Evolutionary conservation across 2,329 filamentous ascomycete species (phyloP).

Genomic region (Chrysosporium queenslandicum): DNA sequence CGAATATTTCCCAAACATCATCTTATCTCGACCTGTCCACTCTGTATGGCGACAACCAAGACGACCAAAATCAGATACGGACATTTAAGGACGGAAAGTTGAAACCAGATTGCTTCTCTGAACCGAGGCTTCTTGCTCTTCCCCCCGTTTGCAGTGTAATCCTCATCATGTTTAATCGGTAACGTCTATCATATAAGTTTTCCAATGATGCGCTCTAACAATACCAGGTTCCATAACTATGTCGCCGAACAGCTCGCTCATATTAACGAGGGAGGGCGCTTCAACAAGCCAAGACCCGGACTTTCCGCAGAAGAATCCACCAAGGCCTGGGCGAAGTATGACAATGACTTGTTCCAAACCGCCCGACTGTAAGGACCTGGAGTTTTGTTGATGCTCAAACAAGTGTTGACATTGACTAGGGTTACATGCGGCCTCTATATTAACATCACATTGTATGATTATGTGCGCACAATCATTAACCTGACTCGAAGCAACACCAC

Average conservation of each 20-base stretch:
- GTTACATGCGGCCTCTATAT: conserved; percentile 28
- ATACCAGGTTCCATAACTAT: conserved; percentile 30
- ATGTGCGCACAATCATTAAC: conserved; percentile 26
- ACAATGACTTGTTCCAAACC: conserved; percentile 30
- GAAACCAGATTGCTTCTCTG: conserved; percentile 33
- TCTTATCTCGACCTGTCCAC: conserved; percentile 42
- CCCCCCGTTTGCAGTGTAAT: conserved; percentile 29
- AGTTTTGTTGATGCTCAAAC: not conserved
- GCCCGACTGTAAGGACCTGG: conserved; percentile 22
- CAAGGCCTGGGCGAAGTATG: conserved; percentile 29
- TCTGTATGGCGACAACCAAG: conserved; percentile 34
- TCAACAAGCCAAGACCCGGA: conserved; percentile 18
- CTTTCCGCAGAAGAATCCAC: conserved; percentile 22
- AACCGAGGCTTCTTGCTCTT: conserved; percentile 26
- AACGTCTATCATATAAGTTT: conserved; percentile 41
- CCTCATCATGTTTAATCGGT: conserved; percentile 33
- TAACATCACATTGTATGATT: conserved; percentile 30
- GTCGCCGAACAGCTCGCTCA: conserved; percentile 28
- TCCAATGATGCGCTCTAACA: not conserved
- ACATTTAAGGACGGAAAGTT: conserved; percentile 32
- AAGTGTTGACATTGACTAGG: conserved; percentile 12
- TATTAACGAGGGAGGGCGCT: conserved; percentile 38
- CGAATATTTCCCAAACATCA: conserved; percentile 31
- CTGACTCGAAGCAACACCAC: conserved; percentile 35
- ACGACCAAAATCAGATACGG: conserved; percentile 29